Base-by-base conservation (phyloP, 176 grass and related monocot genomes). In the Oryza glumipatula region DNA sequence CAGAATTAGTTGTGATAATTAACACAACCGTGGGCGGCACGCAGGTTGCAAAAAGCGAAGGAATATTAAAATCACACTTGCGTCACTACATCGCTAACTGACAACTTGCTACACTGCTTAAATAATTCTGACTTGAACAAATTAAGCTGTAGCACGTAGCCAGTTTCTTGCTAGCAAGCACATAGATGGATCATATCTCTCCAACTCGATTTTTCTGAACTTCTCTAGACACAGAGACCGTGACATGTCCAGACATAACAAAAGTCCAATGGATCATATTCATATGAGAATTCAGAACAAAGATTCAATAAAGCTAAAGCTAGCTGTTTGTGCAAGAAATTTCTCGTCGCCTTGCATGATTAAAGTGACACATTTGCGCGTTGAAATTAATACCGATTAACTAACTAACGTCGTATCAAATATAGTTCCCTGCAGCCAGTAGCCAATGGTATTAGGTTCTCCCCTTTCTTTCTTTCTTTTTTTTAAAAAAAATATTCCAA, bases 11-110 rank as follows among this genome's bases (percentile, higher is more conserved):
- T 79, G 51, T 45, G 67, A 49, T 63, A 63, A 73, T 43, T 5
- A 19, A 13, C 17, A 10, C 26, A 88, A 15, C 80, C 66, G 66
- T 83, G 54, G 54, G 80, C 73, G 67, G 66, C 64, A 82, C 85
- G 80, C 56, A 88, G 44, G 66, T 78, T 83, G 74, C 73, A 72
- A 63, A 63, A 77, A 4, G 65, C 24, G 5, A 82, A 66, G 7
- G 60, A 46, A n/a, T 87, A 23, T 63, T 63, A 23, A 58, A 30
- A 56, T 22, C 47, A 54, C 51, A 9, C 39, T 61, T 82, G 39
- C 65, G 19, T 49, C 26, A 14, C 6, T 32, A 32, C 21, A 0
- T 28, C 68, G 32, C 73, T 58, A 76, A 82, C 24, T 14, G 51
- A 64, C 38, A 15, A 86, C 10, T 78, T 72, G 67, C 22, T 16